Conservation (phyloP, 1,284 basidiomycete species). For the Rhodotorula sp. region DNA sequence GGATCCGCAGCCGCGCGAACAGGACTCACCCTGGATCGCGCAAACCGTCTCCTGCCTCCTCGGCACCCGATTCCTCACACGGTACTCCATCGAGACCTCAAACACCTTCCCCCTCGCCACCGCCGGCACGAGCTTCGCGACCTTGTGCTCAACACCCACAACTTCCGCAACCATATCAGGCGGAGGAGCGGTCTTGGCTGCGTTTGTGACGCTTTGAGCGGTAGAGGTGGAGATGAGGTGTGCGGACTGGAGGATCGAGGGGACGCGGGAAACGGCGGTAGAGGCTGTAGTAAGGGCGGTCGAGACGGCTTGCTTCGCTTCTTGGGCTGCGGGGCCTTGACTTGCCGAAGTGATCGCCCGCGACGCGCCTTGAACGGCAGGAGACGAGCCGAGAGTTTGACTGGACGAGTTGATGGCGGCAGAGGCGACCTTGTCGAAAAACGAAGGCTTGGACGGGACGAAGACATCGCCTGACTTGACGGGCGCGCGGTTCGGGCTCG, state of each 20-base stretch:
- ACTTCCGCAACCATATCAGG: constrained; percentile 15
- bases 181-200: not conserved
- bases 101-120: constrained; percentile 15
- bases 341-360: not conserved
- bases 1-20: not conserved
- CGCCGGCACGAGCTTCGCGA: constrained; percentile 22
- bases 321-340: not conserved
- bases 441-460: constrained; percentile 23
- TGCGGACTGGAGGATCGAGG: constrained; percentile 37
- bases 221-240: not conserved
- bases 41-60: constrained; percentile 20
- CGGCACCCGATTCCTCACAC: constrained; percentile 15
- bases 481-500: constrained; percentile 4
- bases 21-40: constrained; percentile 31
- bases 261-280: constrained; percentile 29
- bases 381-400: not conserved
- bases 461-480: constrained; percentile 38
- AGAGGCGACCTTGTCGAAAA: constrained; percentile 36
- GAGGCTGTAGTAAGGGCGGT: constrained; percentile 21
- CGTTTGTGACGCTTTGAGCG: not conserved
- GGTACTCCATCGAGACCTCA: constrained; percentile 14
- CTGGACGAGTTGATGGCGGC: constrained; percentile 2
- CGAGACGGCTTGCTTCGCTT: constrained; percentile 21
- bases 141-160: constrained; percentile 13
- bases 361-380: not conserved